Base-by-base conservation (phyloP, 2,329 filamentous ascomycete genomes). In the Diaporthe citri region DNA sequence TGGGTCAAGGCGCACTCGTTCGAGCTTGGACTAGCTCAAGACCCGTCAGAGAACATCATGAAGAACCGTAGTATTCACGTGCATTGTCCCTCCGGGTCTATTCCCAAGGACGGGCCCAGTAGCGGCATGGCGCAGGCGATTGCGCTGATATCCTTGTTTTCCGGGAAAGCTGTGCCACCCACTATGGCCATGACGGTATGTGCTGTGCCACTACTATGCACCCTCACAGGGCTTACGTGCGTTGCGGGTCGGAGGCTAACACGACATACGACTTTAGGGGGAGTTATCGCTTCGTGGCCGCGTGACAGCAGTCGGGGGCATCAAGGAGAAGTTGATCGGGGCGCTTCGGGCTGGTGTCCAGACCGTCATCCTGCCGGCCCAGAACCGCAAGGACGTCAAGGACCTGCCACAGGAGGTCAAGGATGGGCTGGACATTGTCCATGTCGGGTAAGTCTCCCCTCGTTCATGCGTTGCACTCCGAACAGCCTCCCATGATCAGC, bases 1-100 rank as follows among this genome's bases (percentile, higher is more conserved):
- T 99, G 97, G 97, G 97, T 99, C 70, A 98, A 98, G 84, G 94
- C 95, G 5, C 96, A 99, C 83, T 96, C 96, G 3, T 98, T 93
- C 80, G 95, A 97, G 81, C 89, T 99, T 17, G 95, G 95, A 13
- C 87, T 99, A 55, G 95, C 95, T 5, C 88, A 92, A 74, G 92
- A 95, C 77, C 93, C 94, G 12, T 91, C 91, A 72, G 94, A 96
- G 78, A 96, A 99, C 82, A 96, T 99, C 81, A 98, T 98, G 95
- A 96, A 97, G 87, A 93, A 94, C 80, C 93, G 97, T 77, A 95
- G 93, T 83, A 93, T 99, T 76, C 97, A 99, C 82, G 96, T 99
- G 12, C 97, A 99, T 84, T 99, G 97, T 80, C 97, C 97, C 0
- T 95, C 94, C 0, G 97, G 97, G 31, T 95, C 97, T 0, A 97